A percentile compares a stretch with the other conserved stretches of the same genome.
Conservation (phyloP, 108 stramenopile genomes). For the Cyclotella baltica region DNA sequence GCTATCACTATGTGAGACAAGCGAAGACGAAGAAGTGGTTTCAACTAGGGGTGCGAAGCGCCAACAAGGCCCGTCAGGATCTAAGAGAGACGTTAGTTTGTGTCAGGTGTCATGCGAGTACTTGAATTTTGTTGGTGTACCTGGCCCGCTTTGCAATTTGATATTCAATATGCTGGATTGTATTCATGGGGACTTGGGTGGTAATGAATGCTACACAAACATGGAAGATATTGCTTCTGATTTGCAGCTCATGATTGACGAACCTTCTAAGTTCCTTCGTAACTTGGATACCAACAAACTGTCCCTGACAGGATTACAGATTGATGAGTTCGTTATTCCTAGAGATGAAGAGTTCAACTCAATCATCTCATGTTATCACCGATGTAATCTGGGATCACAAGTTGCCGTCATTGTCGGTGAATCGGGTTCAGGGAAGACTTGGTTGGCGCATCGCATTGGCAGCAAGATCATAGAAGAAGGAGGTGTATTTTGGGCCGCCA, state of each 20-base stretch:
- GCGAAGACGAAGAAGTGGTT: background rate
- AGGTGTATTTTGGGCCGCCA: slow-evolving; percentile 20
- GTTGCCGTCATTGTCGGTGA: slow-evolving; percentile 5
- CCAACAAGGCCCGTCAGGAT: background rate
- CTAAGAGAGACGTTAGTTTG: background rate
- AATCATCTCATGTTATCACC: slow-evolving; percentile 5
- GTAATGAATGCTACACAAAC: slow-evolving; percentile 13
- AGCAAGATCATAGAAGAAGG: background rate
- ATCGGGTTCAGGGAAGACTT: background rate
- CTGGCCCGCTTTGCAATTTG: slow-evolving; percentile 25
- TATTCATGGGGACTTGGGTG: slow-evolving; percentile 18
- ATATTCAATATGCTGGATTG: slow-evolving; percentile 30
- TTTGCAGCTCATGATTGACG: slow-evolving; percentile 39
- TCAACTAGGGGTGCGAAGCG: background rate
- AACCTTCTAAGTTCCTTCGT: slow-evolving; percentile 28
- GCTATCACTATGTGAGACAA: background rate
- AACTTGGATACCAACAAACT: slow-evolving; percentile 26
- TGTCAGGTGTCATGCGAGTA: slow-evolving; percentile 4
- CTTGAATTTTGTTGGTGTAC: slow-evolving; percentile 14
- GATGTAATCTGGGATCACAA: background rate
- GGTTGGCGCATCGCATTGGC: background rate
- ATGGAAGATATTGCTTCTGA: slow-evolving; percentile 32
- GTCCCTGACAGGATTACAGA: slow-evolving; percentile 8
- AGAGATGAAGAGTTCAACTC: slow-evolving; percentile 25
- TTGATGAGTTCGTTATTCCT: slow-evolving; percentile 7